Evolutionary conservation across 495 filamentous ascomycete genomes (phyloP), one percentile per base, ranked within the genome.

Genomic region (Xylaria palmicola): DNA sequence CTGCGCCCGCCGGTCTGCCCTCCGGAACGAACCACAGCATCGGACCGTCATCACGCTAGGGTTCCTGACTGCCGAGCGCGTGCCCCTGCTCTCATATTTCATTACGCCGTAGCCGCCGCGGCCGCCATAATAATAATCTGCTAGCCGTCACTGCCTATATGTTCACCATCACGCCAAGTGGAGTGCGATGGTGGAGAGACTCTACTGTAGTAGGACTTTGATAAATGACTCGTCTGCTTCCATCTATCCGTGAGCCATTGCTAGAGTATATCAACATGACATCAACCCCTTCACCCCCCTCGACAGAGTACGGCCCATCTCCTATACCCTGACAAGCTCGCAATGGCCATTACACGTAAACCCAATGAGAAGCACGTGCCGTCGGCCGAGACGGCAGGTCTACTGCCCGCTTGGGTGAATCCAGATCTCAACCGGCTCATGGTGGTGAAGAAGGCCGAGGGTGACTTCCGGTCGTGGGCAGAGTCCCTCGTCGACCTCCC

Each of bases 351-450:
- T 10, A 41, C 20, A 41, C 15, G 36, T n/a, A 41, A 8, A 3
- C 36, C 13, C 12, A 3, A 36, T 17, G 36, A 55, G 24, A 55
- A 41, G 22, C 51, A 40, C 13, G 13, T 12, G 17, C 2, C 34
- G 10, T 17, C 50, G 13, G 39, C 53, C n/a, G 26, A 55, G 37
- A 41, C 15, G 13, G 17, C 26, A 27, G 27, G 39, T 56, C 30
- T 19, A 13, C 43, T 48, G 12, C 55, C 55, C n/a, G 55, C 55
- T 29, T 57, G 55, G 55, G 41, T 57, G 13, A 57, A 57, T 12
- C 55, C 55, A 13, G 55, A 57, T 15, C 43, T 58, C 1, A 27
- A 48, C 19, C 41, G 30, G 22, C 55, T 58, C 30, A 29, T 58
- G 41, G 43, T 37, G 20, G 20, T 58, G 12, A 47, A 29, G 20